A percentile compares a stretch with the other conserved stretches of the same genome.
Evolutionary conservation across 495 filamentous ascomycete genomes (phyloP).

Genomic region (Hypoxylon cercidicola): DNA sequence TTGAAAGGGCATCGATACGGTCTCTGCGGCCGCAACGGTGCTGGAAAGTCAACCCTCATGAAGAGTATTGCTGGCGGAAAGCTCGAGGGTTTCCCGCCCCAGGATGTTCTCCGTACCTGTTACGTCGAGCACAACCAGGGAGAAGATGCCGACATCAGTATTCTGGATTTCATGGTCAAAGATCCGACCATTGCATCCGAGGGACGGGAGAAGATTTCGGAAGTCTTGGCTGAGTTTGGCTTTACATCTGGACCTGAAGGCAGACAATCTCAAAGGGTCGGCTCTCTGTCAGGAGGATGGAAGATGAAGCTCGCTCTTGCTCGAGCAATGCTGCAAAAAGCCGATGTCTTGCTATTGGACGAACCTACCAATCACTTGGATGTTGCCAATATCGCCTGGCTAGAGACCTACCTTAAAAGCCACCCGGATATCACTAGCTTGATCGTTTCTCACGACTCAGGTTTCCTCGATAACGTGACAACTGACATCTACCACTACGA

Average conservation of each 20-base stretch:
- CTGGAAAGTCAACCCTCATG: slow-evolving; percentile 98
- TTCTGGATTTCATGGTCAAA: slow-evolving; percentile 88
- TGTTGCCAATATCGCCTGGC: slow-evolving; percentile 94
- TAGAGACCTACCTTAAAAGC: slow-evolving; percentile 92
- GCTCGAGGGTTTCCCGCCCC: slow-evolving; percentile 94
- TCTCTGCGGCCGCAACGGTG: slow-evolving; percentile 95
- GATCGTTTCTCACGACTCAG: slow-evolving; percentile 98
- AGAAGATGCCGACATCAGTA: slow-evolving; percentile 94
- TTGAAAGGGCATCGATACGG: slow-evolving; percentile 97
- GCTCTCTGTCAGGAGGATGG: slow-evolving; percentile 98
- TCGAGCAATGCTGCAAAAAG: slow-evolving; percentile 94
- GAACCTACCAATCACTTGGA: slow-evolving; percentile 99
- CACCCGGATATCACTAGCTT: slow-evolving; percentile 97
- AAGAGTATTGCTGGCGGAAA: slow-evolving; percentile 94
- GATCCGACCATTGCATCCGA: slow-evolving; percentile 82
- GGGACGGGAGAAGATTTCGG: slow-evolving; percentile 79
- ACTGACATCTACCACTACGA: slow-evolving; percentile 99
- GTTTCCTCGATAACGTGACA: slow-evolving; percentile 95
- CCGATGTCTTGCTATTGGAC: slow-evolving; percentile 94
- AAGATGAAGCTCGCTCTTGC: slow-evolving; percentile 99
- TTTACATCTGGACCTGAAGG: slow-evolving; percentile 92
- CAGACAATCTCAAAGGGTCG: slow-evolving; percentile 85
- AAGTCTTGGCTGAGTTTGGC: slow-evolving; percentile 88
- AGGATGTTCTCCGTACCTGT: slow-evolving; percentile 90
- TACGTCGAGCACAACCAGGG: slow-evolving; percentile 99